Percentiles rank a stretch among this genome's conserved stretches.
phyloP scores from a whole-genome alignment of 331 rosid species.

The Malus hybrid region DNA sequence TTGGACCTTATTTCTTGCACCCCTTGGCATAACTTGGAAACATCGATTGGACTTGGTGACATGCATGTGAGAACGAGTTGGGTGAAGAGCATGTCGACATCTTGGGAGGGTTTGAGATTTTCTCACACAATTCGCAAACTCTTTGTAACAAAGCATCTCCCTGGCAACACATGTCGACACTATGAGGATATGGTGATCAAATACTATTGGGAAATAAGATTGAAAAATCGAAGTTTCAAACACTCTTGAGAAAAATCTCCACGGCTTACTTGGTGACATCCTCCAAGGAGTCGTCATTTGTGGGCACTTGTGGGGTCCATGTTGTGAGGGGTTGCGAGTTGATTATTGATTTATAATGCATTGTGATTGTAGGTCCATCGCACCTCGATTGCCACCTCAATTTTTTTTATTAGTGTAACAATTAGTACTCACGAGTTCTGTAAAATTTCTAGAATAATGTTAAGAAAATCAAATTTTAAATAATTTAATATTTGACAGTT shows the following conservation, averaged over 20 bases:
- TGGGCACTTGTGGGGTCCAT: conserved; percentile 32
- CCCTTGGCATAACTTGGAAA: conserved; percentile 33
- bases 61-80: conserved; percentile 71
- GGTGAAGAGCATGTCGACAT: conserved; percentile 84
- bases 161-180: conserved; percentile 71
- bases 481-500: too few species aligned
- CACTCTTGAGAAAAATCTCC: too few species aligned
- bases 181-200: conserved; percentile 5
- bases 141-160: conserved; percentile 43
- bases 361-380: background rate
- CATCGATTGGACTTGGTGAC: conserved; percentile 63
- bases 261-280: background rate
- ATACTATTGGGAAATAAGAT: background rate
- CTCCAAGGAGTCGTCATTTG: conserved; percentile 42
- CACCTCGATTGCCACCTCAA: background rate
- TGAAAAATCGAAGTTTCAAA: too few species aligned
- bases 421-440: background rate
- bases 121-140: conserved; percentile 39
- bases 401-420: background rate
- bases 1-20: conserved; percentile 53
- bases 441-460: too few species aligned
- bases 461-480: too few species aligned
- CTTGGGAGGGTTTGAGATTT: conserved; percentile 76
- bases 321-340: background rate
- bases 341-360: background rate